Percentiles rank a stretch among this genome's conserved stretches.
Conservation (phyloP, 176 grass and related monocot genomes). For the Zoysia pacifica region DNA sequence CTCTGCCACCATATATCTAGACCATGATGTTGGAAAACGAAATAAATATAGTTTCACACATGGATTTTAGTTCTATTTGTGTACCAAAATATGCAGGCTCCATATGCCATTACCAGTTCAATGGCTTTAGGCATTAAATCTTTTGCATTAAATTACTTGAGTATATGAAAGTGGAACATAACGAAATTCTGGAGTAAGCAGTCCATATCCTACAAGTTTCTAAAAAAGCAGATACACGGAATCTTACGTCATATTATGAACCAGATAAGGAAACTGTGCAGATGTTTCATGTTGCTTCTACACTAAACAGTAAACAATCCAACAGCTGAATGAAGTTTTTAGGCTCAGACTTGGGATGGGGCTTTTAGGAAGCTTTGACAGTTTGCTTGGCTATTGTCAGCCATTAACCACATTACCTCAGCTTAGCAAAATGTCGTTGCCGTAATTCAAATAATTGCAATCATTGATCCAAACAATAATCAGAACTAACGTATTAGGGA, state of each 20-base stretch:
- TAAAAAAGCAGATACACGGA: neutral
- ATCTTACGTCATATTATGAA: neutral
- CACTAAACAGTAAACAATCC: neutral
- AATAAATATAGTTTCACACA: neutral
- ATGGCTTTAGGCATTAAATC: neutral
- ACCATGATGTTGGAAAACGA: neutral
- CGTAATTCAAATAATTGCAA: neutral
- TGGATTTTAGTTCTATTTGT: neutral
- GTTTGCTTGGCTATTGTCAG: neutral
- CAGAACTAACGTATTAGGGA: neutral
- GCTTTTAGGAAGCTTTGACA: neutral
- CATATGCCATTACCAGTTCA: neutral
- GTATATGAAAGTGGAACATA: neutral
- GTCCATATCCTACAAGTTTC: neutral
- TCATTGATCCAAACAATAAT: neutral
- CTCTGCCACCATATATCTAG: conserved; percentile 30
- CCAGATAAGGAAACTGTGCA: neutral
- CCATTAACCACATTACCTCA: neutral
- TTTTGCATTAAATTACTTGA: neutral
- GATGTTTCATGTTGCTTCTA: conserved; percentile 10
- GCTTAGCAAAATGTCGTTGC: neutral
- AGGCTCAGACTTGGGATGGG: neutral
- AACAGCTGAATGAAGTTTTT: neutral
- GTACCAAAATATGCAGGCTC: neutral
- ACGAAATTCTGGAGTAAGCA: neutral